Percentiles rank a stretch among this genome's conserved stretches.
Conservation (phyloP, 2,329 filamentous ascomycete species). For the Aspergillus viridinutans region DNA sequence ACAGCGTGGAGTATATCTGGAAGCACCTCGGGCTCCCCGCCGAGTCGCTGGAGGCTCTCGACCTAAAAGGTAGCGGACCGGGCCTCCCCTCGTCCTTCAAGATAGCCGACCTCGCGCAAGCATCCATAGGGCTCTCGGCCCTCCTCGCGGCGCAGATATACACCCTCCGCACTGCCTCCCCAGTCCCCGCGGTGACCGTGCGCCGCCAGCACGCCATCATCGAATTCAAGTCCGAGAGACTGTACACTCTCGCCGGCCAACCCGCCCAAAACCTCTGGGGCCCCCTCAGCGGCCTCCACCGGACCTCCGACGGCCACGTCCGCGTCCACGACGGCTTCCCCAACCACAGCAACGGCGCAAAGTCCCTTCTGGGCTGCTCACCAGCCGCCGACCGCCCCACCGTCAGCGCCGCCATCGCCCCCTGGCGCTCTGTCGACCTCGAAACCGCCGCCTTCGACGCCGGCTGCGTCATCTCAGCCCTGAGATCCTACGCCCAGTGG, state of each 20-base stretch:
- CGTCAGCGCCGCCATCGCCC: constrained; percentile 35
- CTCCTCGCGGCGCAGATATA: constrained; percentile 48
- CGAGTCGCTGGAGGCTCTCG: constrained; percentile 16
- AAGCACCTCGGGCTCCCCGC: constrained; percentile 12
- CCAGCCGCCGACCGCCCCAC: constrained; percentile 33
- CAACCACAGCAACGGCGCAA: constrained; percentile 46
- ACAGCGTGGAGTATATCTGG: constrained; percentile 16
- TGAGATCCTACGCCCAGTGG: constrained; percentile 51
- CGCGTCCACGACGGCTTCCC: constrained; percentile 54
- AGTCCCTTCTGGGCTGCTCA: constrained; percentile 42
- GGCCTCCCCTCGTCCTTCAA: constrained; percentile 51
- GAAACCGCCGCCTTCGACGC: constrained; percentile 43
- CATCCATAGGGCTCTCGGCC: constrained; percentile 49
- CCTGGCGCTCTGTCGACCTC: constrained; percentile 46
- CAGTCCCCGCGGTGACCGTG: constrained; percentile 41
- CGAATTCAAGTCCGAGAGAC: constrained; percentile 53
- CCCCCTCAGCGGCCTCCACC: constrained; percentile 50
- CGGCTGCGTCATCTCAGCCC: constrained; percentile 46
- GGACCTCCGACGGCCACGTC: constrained; percentile 49
- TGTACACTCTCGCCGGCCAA: constrained; percentile 45
- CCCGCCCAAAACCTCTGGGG: constrained; percentile 34
- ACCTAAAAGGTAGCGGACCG: constrained; percentile 2
- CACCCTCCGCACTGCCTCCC: constrained; percentile 26
- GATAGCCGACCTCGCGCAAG: constrained; percentile 51
- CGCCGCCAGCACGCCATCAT: constrained; percentile 44